Percentiles rank a stretch among this genome's conserved stretches.
These are phyloP conservation scores for Senna tora DNA, from an alignment of 306 rosid genomes.

Conservation along the genomic window DNA sequence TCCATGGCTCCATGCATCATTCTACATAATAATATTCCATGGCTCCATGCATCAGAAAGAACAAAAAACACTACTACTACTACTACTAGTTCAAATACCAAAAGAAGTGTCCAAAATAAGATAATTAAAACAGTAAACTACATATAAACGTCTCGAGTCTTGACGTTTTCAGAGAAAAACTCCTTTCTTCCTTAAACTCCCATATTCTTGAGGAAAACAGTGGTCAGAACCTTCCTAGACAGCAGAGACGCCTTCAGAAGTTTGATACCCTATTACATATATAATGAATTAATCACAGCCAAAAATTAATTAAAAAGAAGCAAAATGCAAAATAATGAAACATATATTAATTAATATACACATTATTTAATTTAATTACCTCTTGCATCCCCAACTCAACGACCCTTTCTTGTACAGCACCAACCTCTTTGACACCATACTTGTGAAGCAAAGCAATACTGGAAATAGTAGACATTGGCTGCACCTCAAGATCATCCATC, in stretches of 20 bases:
- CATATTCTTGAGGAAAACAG: not conserved
- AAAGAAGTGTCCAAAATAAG: no score
- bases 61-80: no score
- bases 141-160: no score
- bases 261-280: not conserved
- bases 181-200: not conserved
- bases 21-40: no score
- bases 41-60: no score
- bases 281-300: not conserved
- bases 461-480: not conserved
- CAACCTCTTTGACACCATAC: not conserved
- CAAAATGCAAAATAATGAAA: not conserved
- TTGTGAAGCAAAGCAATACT: not conserved
- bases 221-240: not conserved
- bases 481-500: not conserved
- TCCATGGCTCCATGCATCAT: no score
- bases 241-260: not conserved
- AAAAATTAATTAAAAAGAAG: not conserved
- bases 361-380: no score
- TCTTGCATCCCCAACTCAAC: not conserved
- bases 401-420: not conserved
- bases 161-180: no score
- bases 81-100: no score
- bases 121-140: no score
- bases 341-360: no score